Conservation (phyloP, 2,329 filamentous ascomycete species). For the Aspergillus caelatus region DNA sequence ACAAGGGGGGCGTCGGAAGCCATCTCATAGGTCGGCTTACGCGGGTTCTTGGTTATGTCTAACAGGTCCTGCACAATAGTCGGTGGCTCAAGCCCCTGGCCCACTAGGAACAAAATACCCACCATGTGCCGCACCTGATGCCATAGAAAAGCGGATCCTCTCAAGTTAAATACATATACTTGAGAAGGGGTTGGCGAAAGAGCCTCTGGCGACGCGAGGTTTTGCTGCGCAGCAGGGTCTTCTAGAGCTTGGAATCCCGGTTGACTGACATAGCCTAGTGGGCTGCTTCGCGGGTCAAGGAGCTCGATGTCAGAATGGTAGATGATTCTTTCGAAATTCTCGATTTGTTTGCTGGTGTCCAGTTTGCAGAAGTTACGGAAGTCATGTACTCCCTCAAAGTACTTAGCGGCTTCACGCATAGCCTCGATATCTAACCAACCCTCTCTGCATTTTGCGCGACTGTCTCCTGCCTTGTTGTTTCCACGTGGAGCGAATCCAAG, state of each 20-base stretch:
- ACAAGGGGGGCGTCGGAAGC: constrained; percentile 88
- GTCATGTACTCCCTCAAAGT: constrained; percentile 83
- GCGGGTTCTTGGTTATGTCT: constrained; percentile 69
- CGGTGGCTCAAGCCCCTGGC: constrained; percentile 80
- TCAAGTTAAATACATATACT: constrained; percentile 84
- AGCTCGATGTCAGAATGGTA: constrained; percentile 78
- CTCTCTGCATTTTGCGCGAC: constrained; percentile 49
- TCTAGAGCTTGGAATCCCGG: constrained; percentile 48
- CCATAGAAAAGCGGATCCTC: constrained; percentile 94
- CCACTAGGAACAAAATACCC: constrained; percentile 87
- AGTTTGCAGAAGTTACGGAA: constrained; percentile 98
- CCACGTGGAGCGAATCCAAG: constrained; percentile 49
- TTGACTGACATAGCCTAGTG: constrained; percentile 58
- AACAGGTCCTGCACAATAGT: constrained; percentile 73
- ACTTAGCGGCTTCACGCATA: constrained; percentile 80
- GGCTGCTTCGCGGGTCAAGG: constrained; percentile 57
- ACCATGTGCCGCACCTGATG: constrained; percentile 97
- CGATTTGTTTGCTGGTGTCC: constrained; percentile 85
- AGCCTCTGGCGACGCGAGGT: constrained; percentile 18
- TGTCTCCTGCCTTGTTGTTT: constrained; percentile 23
- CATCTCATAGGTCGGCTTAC: constrained; percentile 86
- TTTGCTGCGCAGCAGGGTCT: constrained; percentile 17
- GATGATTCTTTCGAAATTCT: constrained; percentile 77
- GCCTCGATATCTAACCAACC: constrained; percentile 86
- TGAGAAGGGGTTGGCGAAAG: constrained; percentile 53